A percentile compares a stretch with the other conserved stretches of the same genome.
These are phyloP conservation scores for Penicillium expansum DNA, from an alignment of 2,329 filamentous ascomycete genomes.

Conservation along the genomic window DNA sequence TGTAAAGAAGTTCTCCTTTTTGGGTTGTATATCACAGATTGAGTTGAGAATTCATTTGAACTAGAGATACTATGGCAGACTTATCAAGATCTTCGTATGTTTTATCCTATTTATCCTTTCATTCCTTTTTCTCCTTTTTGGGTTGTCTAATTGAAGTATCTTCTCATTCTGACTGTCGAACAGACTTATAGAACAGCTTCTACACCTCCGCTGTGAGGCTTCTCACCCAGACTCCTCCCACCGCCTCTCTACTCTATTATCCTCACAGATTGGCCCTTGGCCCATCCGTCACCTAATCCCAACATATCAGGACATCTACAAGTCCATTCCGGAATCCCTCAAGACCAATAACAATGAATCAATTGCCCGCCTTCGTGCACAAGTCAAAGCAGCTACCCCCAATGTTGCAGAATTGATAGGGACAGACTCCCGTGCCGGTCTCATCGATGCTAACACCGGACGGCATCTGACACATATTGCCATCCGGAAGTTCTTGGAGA, in stretches of 20 bases:
- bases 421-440: conserved; percentile 13
- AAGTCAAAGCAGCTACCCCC: conserved; percentile 14
- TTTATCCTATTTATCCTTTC: neutral
- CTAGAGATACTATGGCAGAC: conserved; percentile 1
- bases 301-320: conserved; percentile 17
- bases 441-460: conserved; percentile 17
- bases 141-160: neutral
- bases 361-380: conserved; percentile 5
- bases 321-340: conserved; percentile 13
- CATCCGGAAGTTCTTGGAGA: conserved; percentile 19
- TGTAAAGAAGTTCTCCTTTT: neutral
- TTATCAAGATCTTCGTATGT: conserved; percentile 6
- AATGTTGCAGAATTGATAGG: conserved; percentile 12
- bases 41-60: neutral
- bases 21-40: neutral
- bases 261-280: conserved; percentile 12
- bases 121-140: neutral
- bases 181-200: conserved; percentile 15
- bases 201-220: conserved; percentile 12
- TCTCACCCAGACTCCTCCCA: conserved; percentile 10
- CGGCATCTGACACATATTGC: conserved; percentile 17
- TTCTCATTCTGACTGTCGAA: conserved; percentile 4
- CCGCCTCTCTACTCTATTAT: conserved; percentile 14
- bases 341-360: conserved; percentile 16
- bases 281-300: conserved; percentile 10